Percentiles rank a stretch among this genome's conserved stretches.
These are phyloP conservation scores for Phialophora macrospora DNA, from an alignment of 2,329 filamentous ascomycete genomes.

Conservation along the genomic window DNA sequence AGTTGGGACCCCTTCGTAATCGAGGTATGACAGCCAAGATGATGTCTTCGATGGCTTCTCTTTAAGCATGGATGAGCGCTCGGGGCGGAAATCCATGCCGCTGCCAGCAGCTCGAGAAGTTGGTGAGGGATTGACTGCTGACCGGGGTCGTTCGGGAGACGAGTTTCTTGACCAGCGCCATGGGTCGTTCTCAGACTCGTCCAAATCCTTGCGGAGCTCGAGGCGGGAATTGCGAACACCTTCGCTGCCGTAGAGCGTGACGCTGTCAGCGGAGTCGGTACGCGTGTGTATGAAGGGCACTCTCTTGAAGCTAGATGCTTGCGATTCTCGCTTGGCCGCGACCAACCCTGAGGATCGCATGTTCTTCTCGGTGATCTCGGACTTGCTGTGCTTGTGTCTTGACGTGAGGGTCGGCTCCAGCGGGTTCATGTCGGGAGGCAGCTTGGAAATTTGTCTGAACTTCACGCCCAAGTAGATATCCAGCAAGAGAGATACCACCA, in stretches of 20 bases:
- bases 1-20: constrained; percentile 39
- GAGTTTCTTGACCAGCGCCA: constrained; percentile 38
- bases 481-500: constrained; percentile 70
- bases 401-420: constrained; percentile 80
- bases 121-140: constrained; percentile 39
- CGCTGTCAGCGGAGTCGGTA: constrained; percentile 63
- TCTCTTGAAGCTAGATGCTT: constrained; percentile 42
- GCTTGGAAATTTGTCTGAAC: constrained; percentile 78
- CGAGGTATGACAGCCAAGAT: constrained; percentile 39
- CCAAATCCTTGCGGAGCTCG: constrained; percentile 36
- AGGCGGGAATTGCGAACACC: constrained; percentile 36
- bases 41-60: constrained; percentile 30
- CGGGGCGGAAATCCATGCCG: constrained; percentile 37
- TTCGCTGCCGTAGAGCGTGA: constrained; percentile 36
- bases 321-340: constrained; percentile 44
- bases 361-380: constrained; percentile 65
- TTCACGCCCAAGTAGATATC: constrained; percentile 76
- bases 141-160: constrained; percentile 44
- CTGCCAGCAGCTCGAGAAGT: constrained; percentile 36
- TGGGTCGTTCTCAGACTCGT: constrained; percentile 36
- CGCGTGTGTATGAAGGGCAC: constrained; percentile 84
- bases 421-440: constrained; percentile 95
- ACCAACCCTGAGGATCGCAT: constrained; percentile 56
- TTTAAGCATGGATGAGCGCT: constrained; percentile 33
- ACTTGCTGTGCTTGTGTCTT: constrained; percentile 75